Conservation (phyloP, 305 asterid genomes). For the Rubia balearica region DNA sequence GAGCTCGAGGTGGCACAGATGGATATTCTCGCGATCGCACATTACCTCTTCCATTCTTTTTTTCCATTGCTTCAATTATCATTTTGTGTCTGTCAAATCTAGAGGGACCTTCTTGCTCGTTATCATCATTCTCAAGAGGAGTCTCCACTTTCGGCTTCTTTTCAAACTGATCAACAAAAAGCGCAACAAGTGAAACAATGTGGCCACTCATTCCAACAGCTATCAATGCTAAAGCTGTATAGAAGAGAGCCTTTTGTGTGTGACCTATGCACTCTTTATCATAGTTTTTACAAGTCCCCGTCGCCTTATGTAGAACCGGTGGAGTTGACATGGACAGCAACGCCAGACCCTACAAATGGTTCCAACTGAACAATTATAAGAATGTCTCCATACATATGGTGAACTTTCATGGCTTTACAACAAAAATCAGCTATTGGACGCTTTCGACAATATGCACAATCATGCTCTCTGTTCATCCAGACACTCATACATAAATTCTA, state of each 20-base stretch:
- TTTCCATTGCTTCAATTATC: background rate
- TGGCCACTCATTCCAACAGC: conserved; percentile 49
- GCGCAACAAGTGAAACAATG: conserved; percentile 33
- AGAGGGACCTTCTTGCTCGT: no score
- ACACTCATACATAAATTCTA: background rate
- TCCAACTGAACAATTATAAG: background rate
- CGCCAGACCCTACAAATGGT: conserved; percentile 44
- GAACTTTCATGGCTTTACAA: no score
- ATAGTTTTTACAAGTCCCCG: conserved; percentile 38
- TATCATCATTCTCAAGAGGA: no score
- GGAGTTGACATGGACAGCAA: no score
- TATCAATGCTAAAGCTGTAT: conserved; percentile 46
- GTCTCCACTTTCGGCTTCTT: no score
- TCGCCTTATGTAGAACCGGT: conserved; percentile 38
- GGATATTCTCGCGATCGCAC: no score
- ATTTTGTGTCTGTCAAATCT: no score
- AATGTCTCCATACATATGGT: no score
- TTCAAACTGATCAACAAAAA: conserved; percentile 35
- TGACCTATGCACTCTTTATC: conserved; percentile 40
- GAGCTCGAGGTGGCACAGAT: no score
- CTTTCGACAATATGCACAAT: background rate
- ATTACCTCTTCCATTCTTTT: background rate
- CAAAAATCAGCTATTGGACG: background rate
- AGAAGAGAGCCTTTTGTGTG: conserved; percentile 44
- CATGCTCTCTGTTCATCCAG: no score